Base-by-base conservation (phyloP, 345 rosid genomes). In the Psidium guajava region DNA sequence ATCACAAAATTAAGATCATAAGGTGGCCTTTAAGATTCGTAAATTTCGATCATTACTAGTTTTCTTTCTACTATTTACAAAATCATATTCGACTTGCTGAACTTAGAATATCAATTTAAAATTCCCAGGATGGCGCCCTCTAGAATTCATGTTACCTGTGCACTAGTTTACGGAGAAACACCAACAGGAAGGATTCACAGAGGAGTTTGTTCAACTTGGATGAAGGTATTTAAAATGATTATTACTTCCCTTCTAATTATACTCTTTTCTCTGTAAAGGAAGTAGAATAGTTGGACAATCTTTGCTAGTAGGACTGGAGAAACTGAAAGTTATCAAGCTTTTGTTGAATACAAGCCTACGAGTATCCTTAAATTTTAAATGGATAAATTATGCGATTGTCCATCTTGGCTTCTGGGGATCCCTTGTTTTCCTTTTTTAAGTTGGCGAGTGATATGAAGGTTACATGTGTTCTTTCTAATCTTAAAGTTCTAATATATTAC, bases 141-240 rank as follows among this genome's bases (percentile, higher is more conserved):
- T 56, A 95, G 94, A 89, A 90, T 97, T 88, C 98, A 97, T 92
- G 99, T 96, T 81, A 96, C 99, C 51, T 95, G 96, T 85, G 96
- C 99, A 10, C 90, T 97, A 86, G 99, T 97, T 82, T 91, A 92
- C 81, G 99, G 92, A 83, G 91, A 93, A 87, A 95, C 96, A 64
- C 96, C 98, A 44, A 89, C 96, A 8, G 98, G 98, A 64, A 93
- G 99, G 86, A 88, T 92, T 84, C 99, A 96, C 91, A 93, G 88
- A 87, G 99, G 99, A 86, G 90, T 97, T 85, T 97, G 99, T 90
- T 97, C 99, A 32, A 97, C 98, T 50, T 97, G 99, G 99, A 94
- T 95, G 95, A 95, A 93, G 98, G 98, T 93, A 85, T 25, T 44
- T 64, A 84, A 50, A 82, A 13, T 52, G 40, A 83, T 44, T 32